Evolutionary conservation across 495 filamentous ascomycete species (phyloP).

Genomic region (Eremomyces bilateralis): DNA sequence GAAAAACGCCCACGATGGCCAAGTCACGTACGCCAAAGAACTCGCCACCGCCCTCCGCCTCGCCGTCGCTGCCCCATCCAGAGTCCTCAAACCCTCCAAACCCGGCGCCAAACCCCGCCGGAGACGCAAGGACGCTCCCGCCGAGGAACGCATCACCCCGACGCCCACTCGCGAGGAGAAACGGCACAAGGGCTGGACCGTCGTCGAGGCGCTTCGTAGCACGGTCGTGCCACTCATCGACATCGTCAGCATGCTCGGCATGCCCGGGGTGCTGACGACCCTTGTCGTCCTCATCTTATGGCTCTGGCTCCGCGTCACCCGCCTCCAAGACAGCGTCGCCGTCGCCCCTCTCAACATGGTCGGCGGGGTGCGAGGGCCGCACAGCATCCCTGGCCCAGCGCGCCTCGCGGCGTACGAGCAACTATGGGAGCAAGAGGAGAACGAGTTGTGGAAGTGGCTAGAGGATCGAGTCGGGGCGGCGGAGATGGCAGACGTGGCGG

Average conservation of each 20-base stretch:
- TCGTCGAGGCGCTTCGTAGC: constrained; percentile 50
- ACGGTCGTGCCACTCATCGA: not conserved
- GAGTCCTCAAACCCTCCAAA: constrained; percentile 12
- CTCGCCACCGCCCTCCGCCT: constrained; percentile 49
- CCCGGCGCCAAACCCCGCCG: constrained; percentile 24
- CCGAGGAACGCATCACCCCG: too few relatives aligned
- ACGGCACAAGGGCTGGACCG: constrained; percentile 40
- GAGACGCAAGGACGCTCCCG: constrained; percentile 16
- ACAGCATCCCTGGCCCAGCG: too few relatives aligned
- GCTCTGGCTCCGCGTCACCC: too few relatives aligned
- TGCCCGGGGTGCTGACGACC: not conserved
- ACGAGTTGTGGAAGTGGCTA: constrained; percentile 86
- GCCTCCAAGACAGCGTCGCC: too few relatives aligned
- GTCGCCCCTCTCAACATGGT: too few relatives aligned
- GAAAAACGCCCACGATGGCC: constrained; percentile 82
- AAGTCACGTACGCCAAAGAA: constrained; percentile 57
- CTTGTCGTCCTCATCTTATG: constrained; percentile 7
- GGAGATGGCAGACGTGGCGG: constrained; percentile 27
- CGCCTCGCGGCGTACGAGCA: constrained; percentile 74
- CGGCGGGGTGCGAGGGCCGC: too few relatives aligned
- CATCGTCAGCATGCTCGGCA: too few relatives aligned
- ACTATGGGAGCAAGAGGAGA: constrained; percentile 79
- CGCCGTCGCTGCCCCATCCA: constrained; percentile 41
- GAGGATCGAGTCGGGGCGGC: constrained; percentile 70
- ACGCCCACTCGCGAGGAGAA: constrained; percentile 1